Conservation (phyloP, 352 stramenopile species). For the Nannochloropsis limnetica region DNA sequence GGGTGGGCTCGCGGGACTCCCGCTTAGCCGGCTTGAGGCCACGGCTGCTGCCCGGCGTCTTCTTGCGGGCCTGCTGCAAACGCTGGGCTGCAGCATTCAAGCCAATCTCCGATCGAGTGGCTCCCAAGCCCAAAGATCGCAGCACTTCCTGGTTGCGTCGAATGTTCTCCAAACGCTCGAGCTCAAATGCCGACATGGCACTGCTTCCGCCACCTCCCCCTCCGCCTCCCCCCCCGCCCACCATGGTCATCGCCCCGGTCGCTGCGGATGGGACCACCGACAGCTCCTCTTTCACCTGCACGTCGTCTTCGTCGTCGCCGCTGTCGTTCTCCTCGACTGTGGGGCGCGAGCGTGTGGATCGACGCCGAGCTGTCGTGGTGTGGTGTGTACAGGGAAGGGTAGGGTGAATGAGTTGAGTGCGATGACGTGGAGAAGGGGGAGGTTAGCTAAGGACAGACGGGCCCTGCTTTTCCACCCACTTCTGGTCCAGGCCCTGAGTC, state of each 20-base stretch:
- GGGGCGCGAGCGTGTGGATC: not conserved
- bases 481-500: too few relatives aligned
- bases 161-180: constrained; percentile 33
- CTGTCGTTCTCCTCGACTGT: not conserved
- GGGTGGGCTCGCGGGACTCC: not conserved
- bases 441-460: too few relatives aligned
- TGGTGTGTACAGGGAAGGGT: not conserved
- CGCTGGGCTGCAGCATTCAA: constrained; percentile 7
- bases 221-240: not conserved
- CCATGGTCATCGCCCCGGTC: not conserved
- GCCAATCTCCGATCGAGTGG: not conserved
- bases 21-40: not conserved
- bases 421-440: not conserved
- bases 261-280: not conserved
- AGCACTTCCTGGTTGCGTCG: constrained; percentile 19
- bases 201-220: not conserved
- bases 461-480: too few relatives aligned
- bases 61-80: constrained; percentile 13
- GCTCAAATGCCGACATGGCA: constrained; percentile 12
- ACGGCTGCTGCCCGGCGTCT: not conserved
- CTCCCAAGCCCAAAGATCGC: constrained; percentile 1
- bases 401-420: not conserved
- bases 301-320: not conserved
- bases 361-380: not conserved
- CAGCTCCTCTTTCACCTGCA: not conserved